Evolutionary conservation across 2,329 filamentous ascomycete genomes (phyloP).

Genomic region (Rutstroemia sydowiana): DNA sequence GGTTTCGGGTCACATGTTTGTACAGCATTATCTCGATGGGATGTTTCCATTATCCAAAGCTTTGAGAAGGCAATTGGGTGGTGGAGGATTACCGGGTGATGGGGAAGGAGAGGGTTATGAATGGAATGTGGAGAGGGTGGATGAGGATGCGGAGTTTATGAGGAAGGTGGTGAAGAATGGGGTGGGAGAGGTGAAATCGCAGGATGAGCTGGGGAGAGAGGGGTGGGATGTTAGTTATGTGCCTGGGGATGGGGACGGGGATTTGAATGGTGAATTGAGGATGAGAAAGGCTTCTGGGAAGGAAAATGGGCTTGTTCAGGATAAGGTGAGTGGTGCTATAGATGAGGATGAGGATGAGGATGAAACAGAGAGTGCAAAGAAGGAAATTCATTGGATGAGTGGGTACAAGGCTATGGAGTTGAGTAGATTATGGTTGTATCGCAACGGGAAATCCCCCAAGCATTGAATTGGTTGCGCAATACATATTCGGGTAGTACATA

Average conservation of each 20-base stretch:
- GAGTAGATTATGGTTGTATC: conserved; percentile 55
- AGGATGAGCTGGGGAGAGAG: conserved; percentile 1
- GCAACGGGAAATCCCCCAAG: conserved; percentile 48
- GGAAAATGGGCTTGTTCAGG: background rate
- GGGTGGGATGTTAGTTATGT: conserved; percentile 1
- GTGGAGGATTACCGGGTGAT: conserved; percentile 15
- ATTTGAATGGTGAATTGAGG: conserved; percentile 30
- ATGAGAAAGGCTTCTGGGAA: background rate
- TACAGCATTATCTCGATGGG: conserved; percentile 29
- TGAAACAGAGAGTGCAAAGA: conserved; percentile 1
- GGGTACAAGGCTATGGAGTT: conserved; percentile 50
- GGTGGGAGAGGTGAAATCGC: background rate
- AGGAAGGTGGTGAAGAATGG: conserved; percentile 10
- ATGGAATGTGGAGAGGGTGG: background rate
- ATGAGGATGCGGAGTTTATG: conserved; percentile 20
- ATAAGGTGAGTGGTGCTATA: background rate
- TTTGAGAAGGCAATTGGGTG: conserved; percentile 9
- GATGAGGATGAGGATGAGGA: conserved; percentile 14
- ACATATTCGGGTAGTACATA: too few relatives aligned
- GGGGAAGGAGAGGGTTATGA: conserved; percentile 3
- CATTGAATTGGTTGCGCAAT: conserved; percentile 17
- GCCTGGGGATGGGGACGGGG: conserved; percentile 40
- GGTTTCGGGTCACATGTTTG: conserved; percentile 26
- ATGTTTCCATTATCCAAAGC: conserved; percentile 28
- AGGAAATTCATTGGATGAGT: background rate